These are phyloP conservation scores for Gonium pectorale DNA, from an alignment of 139 green algal genomes.

Conservation along the genomic window DNA sequence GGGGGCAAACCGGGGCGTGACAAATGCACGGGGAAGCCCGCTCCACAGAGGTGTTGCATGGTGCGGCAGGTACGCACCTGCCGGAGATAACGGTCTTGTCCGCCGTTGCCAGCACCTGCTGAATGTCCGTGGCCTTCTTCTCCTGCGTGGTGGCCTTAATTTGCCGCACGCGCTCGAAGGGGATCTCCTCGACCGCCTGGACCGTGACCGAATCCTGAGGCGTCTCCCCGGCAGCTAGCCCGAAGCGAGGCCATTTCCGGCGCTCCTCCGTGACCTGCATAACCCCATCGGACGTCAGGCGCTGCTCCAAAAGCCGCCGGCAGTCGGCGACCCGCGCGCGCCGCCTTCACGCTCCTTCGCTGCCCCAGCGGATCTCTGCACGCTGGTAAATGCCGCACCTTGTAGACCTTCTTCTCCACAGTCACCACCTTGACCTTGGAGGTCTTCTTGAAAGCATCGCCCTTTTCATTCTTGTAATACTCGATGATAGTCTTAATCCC, in stretches of 20 bases:
- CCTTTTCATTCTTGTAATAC: slow-evolving; percentile 94
- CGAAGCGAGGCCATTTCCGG: slow-evolving; percentile 90
- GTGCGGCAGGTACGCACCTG: slow-evolving; percentile 31
- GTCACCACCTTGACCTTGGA: slow-evolving; percentile 89
- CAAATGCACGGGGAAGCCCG: background rate
- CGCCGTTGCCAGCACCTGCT: slow-evolving; percentile 69
- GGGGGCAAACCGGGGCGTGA: no score
- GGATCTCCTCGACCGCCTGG: slow-evolving; percentile 91
- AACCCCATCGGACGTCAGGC: background rate
- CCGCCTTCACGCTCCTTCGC: background rate
- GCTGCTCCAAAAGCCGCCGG: background rate
- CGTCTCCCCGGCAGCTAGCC: slow-evolving; percentile 89
- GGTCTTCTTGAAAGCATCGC: slow-evolving; percentile 92
- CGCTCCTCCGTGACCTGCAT: slow-evolving; percentile 78
- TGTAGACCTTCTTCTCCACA: slow-evolving; percentile 94
- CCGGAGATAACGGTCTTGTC: slow-evolving; percentile 61
- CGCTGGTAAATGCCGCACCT: no score
- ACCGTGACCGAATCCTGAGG: slow-evolving; percentile 86
- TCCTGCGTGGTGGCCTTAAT: slow-evolving; percentile 88
- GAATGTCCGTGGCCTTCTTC: slow-evolving; percentile 88
- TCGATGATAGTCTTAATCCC: slow-evolving; percentile 92
- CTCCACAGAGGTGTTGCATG: background rate
- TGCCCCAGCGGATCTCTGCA: no score
- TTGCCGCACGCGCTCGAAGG: slow-evolving; percentile 86
- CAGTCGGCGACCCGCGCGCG: background rate